phyloP scores from a whole-genome alignment of 2,329 filamentous ascomycete genomes.

The Tolypocladium ovalisporum region DNA sequence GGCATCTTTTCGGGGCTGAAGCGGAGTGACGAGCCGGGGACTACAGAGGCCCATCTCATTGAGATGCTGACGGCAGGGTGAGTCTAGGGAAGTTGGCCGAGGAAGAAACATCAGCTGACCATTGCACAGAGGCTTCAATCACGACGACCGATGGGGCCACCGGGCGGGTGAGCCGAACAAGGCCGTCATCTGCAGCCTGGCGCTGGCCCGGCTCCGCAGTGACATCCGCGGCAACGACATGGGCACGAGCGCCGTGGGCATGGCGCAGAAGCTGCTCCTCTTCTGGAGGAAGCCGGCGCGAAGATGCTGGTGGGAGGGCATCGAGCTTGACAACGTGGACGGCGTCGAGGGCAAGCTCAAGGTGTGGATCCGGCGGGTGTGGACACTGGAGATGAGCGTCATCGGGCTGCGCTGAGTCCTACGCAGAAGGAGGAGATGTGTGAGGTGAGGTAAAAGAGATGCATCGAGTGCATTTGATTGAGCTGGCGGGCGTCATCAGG shows the following conservation, averaged over 20 bases:
- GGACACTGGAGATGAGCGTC: slow-evolving; percentile 97
- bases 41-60: slow-evolving; percentile 95
- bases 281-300: slow-evolving; percentile 97
- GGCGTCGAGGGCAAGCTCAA: slow-evolving; percentile 88
- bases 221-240: slow-evolving; percentile 75
- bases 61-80: slow-evolving; percentile 99
- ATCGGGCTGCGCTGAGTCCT: slow-evolving; percentile 52
- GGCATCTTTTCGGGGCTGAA: slow-evolving; percentile 94
- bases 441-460: too few species aligned
- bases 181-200: slow-evolving; percentile 94
- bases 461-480: slow-evolving; percentile 1
- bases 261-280: slow-evolving; percentile 94
- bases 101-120: neutral
- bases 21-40: slow-evolving; percentile 90
- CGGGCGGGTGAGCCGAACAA: slow-evolving; percentile 97
- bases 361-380: slow-evolving; percentile 95
- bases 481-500: slow-evolving; percentile 7
- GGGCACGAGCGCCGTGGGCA: slow-evolving; percentile 74
- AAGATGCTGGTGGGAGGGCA: slow-evolving; percentile 98
- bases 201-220: slow-evolving; percentile 81
- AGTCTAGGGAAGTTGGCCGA: slow-evolving; percentile 19
- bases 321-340: slow-evolving; percentile 81
- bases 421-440: neutral
- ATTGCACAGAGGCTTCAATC: slow-evolving; percentile 72
- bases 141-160: slow-evolving; percentile 91